These are phyloP conservation scores for Soucietia sequanensis DNA, from an alignment of 805 yeast species.

Conservation along the genomic window DNA sequence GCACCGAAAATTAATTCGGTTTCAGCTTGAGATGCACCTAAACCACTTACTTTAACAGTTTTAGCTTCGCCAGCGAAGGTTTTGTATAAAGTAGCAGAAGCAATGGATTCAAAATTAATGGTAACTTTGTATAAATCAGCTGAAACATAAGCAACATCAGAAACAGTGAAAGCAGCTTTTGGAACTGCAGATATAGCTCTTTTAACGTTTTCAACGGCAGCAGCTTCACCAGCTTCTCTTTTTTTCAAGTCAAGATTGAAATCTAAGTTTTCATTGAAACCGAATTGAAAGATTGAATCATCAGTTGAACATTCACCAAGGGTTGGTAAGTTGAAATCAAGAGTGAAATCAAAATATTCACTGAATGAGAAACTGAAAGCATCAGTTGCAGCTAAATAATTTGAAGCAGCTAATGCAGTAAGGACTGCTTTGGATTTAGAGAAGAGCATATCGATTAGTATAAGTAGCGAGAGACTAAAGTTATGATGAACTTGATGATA, in stretches of 20 bases:
- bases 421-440: conserved; percentile 1
- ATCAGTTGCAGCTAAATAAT: not conserved
- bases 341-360: conserved; percentile 3
- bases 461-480: conserved; percentile 4
- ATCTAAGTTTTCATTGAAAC: conserved; percentile 1
- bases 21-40: conserved; percentile 16
- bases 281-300: conserved; percentile 1
- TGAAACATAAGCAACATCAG: conserved; percentile 18
- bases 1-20: conserved; percentile 9
- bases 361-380: conserved; percentile 1
- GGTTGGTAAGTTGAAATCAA: conserved; percentile 1
- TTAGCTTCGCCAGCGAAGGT: conserved; percentile 14
- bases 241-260: not conserved
- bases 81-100: conserved; percentile 14
- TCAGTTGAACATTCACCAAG: not conserved
- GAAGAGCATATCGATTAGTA: conserved; percentile 1
- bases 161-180: conserved; percentile 22
- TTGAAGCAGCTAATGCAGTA: conserved; percentile 1
- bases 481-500: too few relatives aligned
- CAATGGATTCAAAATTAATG: conserved; percentile 21
- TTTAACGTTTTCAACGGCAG: not conserved
- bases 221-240: not conserved
- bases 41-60: conserved; percentile 16
- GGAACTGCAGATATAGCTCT: conserved; percentile 9
- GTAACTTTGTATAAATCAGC: conserved; percentile 18